Evolutionary conservation across 2,329 filamentous ascomycete genomes (phyloP).

Genomic region (Lasiodiplodia sp.): DNA sequence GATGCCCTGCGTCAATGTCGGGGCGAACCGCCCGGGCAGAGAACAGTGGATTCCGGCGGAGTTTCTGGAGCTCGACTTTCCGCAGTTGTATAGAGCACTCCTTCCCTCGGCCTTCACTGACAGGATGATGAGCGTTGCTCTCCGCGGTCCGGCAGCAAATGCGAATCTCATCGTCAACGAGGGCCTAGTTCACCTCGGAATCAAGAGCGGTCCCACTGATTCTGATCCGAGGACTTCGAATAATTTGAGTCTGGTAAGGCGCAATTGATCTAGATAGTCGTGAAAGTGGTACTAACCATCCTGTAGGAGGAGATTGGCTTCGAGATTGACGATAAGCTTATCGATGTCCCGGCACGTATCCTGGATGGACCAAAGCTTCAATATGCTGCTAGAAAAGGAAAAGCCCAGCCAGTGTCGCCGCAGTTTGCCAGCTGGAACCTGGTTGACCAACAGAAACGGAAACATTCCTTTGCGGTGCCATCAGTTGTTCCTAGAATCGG

Average conservation of each 20-base stretch:
- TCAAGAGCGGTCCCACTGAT: neutral
- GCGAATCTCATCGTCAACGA: constrained; percentile 29
- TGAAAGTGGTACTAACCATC: no score
- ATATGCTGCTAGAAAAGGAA: neutral
- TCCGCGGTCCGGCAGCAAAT: constrained; percentile 14
- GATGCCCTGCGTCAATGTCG: constrained; percentile 13
- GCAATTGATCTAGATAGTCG: no score
- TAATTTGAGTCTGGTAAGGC: neutral
- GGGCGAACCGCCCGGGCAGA: constrained; percentile 8
- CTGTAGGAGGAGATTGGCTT: constrained; percentile 4
- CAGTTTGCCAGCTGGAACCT: constrained; percentile 7
- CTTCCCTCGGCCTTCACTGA: neutral
- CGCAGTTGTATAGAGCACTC: constrained; percentile 11
- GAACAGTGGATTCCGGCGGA: constrained; percentile 25
- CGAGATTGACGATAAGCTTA: constrained; percentile 21
- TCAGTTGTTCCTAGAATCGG: neutral
- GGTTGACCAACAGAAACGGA: neutral
- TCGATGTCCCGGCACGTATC: constrained; percentile 20
- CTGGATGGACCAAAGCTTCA: constrained; percentile 7
- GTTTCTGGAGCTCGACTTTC: constrained; percentile 6
- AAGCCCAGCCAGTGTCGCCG: neutral
- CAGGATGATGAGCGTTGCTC: constrained; percentile 28
- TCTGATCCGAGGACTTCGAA: neutral
- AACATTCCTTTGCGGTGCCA: neutral
- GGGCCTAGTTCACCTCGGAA: constrained; percentile 25